These are phyloP conservation scores for Pseudonitzschia multiseries DNA, from an alignment of 108 stramenopile species.

Conservation along the genomic window DNA sequence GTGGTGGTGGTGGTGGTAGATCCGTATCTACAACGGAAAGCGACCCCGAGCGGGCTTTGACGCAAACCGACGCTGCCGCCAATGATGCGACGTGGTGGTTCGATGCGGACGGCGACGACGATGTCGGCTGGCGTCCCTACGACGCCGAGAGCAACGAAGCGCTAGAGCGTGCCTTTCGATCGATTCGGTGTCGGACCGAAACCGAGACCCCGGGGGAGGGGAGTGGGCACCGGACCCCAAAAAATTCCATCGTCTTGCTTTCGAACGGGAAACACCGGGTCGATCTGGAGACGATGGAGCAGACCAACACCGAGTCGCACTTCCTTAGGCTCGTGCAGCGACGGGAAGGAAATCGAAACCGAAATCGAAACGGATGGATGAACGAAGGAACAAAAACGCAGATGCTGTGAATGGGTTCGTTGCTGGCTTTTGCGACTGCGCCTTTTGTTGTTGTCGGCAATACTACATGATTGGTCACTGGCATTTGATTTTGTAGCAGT, in stretches of 20 bases:
- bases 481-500: no score
- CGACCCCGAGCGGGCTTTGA: no score
- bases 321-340: conserved; percentile 24
- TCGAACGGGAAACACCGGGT: conserved; percentile 25
- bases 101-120: conserved; percentile 33
- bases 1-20: background rate
- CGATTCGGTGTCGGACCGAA: background rate
- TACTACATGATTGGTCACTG: no score
- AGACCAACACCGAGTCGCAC: conserved; percentile 29
- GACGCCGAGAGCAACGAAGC: conserved; percentile 16
- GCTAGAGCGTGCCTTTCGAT: conserved; percentile 27
- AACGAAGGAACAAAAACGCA: no score
- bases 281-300: conserved; percentile 34
- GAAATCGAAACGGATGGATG: no score
- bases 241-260: background rate
- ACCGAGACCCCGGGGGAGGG: background rate
- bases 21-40: no score
- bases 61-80: background rate
- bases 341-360: background rate
- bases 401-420: no score
- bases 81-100: conserved; percentile 31
- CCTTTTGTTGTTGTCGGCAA: no score
- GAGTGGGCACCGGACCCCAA: background rate
- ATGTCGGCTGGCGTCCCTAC: conserved; percentile 32
- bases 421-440: no score